phyloP scores from a whole-genome alignment of 2,329 filamentous ascomycete species.

The Tolypocladium tundrense region DNA sequence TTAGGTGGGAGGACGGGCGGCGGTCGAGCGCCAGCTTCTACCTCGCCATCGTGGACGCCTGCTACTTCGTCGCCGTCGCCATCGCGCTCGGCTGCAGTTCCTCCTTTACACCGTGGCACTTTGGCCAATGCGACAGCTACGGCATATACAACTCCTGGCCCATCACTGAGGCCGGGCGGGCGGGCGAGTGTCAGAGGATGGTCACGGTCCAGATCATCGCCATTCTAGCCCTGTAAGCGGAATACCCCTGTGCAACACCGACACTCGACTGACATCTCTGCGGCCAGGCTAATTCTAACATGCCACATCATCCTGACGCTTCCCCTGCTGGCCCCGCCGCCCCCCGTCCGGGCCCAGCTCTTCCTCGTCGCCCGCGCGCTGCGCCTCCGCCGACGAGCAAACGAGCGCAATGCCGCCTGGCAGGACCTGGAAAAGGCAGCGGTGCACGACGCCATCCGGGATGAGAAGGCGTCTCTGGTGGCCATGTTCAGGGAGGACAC shows the following conservation, averaged over 20 bases:
- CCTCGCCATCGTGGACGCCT: not conserved
- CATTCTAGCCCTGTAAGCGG: not conserved
- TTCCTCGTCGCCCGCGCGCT: not conserved
- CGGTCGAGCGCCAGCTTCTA: conserved; percentile 2
- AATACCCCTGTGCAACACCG: no score
- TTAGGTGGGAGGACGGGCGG: not conserved
- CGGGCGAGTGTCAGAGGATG: not conserved
- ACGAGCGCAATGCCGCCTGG: not conserved
- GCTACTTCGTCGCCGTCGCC: not conserved
- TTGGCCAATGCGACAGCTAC: not conserved
- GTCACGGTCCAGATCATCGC: not conserved
- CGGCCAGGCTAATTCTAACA: not conserved
- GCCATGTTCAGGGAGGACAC: conserved; percentile 2
- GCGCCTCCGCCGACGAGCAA: not conserved
- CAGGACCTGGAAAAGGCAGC: not conserved
- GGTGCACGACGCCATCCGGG: not conserved
- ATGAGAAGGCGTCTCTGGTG: not conserved
- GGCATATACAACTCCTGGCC: not conserved
- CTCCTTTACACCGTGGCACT: not conserved
- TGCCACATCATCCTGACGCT: not conserved
- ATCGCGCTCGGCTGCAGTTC: not conserved
- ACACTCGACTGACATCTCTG: not conserved
- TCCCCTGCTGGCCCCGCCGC: not conserved
- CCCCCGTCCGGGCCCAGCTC: not conserved
- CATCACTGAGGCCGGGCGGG: not conserved